phyloP scores from a whole-genome alignment of 306 rosid species.

The Quercus alba region DNA sequence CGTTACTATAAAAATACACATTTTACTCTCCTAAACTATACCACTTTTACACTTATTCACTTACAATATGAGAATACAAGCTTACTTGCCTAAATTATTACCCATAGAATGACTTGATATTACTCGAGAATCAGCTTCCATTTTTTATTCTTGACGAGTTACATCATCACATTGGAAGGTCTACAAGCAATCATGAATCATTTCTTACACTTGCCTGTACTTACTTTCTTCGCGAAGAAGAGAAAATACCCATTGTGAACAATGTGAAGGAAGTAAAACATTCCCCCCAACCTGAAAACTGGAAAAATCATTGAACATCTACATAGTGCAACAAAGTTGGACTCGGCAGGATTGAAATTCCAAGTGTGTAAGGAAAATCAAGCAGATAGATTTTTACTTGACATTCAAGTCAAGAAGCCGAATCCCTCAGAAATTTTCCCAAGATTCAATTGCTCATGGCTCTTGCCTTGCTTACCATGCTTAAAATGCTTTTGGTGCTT shows the following conservation, averaged over 20 bases:
- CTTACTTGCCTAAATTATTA: too few relatives aligned
- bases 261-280: not conserved
- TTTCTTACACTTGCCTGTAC: not conserved
- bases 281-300: not conserved
- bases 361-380: not conserved
- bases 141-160: too few relatives aligned
- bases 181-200: too few relatives aligned
- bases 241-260: too few relatives aligned
- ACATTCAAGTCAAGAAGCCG: not conserved
- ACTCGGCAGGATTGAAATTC: conserved; percentile 5
- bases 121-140: not conserved
- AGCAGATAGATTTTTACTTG: not conserved
- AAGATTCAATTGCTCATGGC: not conserved
- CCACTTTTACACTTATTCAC: too few relatives aligned
- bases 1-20: too few relatives aligned
- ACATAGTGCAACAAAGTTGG: conserved; percentile 3
- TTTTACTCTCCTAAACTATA: too few relatives aligned
- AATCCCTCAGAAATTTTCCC: not conserved
- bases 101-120: not conserved
- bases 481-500: not conserved
- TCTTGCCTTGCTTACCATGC: not conserved
- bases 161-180: too few relatives aligned
- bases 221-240: too few relatives aligned
- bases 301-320: not conserved
- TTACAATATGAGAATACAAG: too few relatives aligned